Base-by-base conservation (phyloP, 1,284 basidiomycete species). In the Ganoderma resinaceum region DNA sequence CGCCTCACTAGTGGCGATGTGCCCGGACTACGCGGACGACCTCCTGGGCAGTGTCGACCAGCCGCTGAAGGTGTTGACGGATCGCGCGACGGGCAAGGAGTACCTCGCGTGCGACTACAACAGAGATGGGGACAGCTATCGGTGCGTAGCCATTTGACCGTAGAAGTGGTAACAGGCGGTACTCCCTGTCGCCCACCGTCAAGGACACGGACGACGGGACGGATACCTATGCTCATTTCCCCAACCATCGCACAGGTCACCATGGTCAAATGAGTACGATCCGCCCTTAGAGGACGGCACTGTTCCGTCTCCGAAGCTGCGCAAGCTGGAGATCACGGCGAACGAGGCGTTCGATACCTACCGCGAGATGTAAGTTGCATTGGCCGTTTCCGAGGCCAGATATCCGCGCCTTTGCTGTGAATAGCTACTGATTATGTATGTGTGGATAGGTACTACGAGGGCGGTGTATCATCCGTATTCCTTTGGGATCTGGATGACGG, bases 281-380 rank as follows among this genome's bases (percentile, higher is more conserved):
- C 95, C 95, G 18, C 91, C 92, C 1, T 81, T 96, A 38, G 90
- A 95, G 58, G 94, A 96, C 70, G 97, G 96, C 2, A 96, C 96
- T 1, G 83, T 89, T 4, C 98, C 98, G 0, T 91, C 91, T 9
- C 82, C 91, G 4, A 94, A 92, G 75, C 87, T 99, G 67, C 88
- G 98, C 65, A 94, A 97, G 76, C 86, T 99, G 38, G 98, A 99
- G 81, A 90, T 97, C 69, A 86, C 92, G 29, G 94, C 97, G 52
- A 99, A 99, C 78, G 94, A 96, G 73, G 97, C 96, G 1, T 99
- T 99, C 76, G 96, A 98, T 78, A 96, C 96, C 2, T 99, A 99
- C 80, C 90, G 97, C 58, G 96, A 99, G 81, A 90, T 99, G 95
- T 97, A 79, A 73, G 86, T 76, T n/a, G 46, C 3, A 29, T 49